Base-by-base conservation (phyloP, 805 yeast species). In the Candida germanica region DNA sequence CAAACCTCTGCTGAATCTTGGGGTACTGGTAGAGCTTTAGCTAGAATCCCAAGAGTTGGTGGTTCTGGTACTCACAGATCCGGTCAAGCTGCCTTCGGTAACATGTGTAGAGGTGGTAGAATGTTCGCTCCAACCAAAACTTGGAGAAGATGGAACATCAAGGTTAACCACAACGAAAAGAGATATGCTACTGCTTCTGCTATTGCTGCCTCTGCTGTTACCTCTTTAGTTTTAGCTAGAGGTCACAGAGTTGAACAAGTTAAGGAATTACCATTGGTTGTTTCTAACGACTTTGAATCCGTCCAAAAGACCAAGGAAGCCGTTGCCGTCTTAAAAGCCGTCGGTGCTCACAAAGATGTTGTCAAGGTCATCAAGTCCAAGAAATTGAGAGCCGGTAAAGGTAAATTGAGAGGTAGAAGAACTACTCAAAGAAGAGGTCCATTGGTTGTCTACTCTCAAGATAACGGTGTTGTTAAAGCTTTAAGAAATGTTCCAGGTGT, bases 1-100 rank as follows among this genome's bases (percentile, higher is more conserved):
- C 98, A 93, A 80, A 89, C 97, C 75, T 91, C 98, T 51, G 98
- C 98, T 71, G 97, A 88, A 79, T 93, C 98, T 52, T 93, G 98
- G 98, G 98, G 98, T 88, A 93, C 98, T 62, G 98, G 98, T 82
- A 89, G 98, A 81, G 98, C 98, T 76, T 96, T 93, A 68, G 98
- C 98, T 78, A 91, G 98, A 83, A 91, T 93, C 73, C 98, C 98
- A 80, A 89, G 98, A 83, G 98, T 93, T 70, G 96, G 96, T 77
- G 98, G 98, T 80, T 89, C 95, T 71, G 98, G 98, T 86, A 93
- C 98, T 72, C 96, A 88, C 94, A 89, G 98, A 79, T 79, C 98
- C 54, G 98, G 98, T 74, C 98, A 93, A 78, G 98, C 88, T 74
- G 98, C 98, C 71, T 93, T 93, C 83, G 98, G 98, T 84, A 93